Evolutionary conservation across 306 rosid species (phyloP), one percentile per base, ranked within the genome.

Genomic region (Quillaja saponaria): DNA sequence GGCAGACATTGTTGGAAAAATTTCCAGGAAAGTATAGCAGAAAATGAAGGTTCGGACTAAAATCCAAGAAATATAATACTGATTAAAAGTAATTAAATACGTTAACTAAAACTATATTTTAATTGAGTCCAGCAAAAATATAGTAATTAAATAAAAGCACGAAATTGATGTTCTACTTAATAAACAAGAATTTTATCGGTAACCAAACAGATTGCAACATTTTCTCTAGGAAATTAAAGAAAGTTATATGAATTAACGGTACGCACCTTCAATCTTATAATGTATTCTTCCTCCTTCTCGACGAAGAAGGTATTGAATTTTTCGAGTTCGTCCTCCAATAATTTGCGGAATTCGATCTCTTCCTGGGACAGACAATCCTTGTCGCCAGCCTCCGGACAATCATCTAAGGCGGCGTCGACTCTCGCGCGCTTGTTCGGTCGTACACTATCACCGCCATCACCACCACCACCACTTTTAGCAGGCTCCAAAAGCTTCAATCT

Each of bases 271-370:
- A 94, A 79, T 69, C 78, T 78, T 61, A 94, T 94, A 51, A 94
- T 94, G 76, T 83, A 94, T 59, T 94, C 99, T 67, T 94, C 99
- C 71, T 94, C 99, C 52, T 89, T 89, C 66, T 94, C 99, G 19
- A 94, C 90, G 71, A 94, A 94, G 77, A 94, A 94, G 61, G 74
- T 65, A 34, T 94, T 94, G 72, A 94, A 94, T 69, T 94, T 94
- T 60, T 89, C 96, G 67, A 94, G 91, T 70, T 94, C 99, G n/a
- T 78, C 76, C 66, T 94, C 95, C 67, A 94, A 41, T 64, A 81
- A 45, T 49, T 37, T 79, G 16, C 80, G 62, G 79, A 94, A 94
- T 60, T 81, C 95, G 50, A 58, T 66, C 77, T 89, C 97, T 71
- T 80, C 95, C 67, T 65, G 45, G 34, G 97, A 80, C 83, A 85